Evolutionary conservation across 768 basidiomycete genomes (phyloP).

Genomic region (Amanita muscaria): DNA sequence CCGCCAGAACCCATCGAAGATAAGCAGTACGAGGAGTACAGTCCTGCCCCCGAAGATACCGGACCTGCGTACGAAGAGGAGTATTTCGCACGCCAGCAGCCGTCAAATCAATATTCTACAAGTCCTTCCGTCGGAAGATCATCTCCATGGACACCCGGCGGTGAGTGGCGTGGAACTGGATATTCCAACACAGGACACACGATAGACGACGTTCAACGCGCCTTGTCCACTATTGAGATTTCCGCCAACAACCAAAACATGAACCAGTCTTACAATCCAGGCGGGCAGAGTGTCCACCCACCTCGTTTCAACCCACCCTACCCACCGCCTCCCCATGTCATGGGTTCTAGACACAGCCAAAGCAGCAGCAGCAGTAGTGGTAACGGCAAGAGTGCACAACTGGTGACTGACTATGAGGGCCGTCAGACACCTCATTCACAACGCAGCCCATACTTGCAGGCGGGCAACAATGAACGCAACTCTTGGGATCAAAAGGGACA

Average conservation of each 20-base stretch:
- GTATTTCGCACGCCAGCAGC: conserved; percentile 36
- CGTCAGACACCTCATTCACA: conserved; percentile 50
- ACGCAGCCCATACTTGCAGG: conserved; percentile 30
- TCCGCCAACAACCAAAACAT: conserved; percentile 26
- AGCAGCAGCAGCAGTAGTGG: conserved; percentile 25
- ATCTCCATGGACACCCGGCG: conserved; percentile 57
- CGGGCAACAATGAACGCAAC: conserved; percentile 13
- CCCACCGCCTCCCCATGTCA: conserved; percentile 38
- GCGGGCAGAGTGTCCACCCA: conserved; percentile 50
- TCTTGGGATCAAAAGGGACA: conserved; percentile 66
- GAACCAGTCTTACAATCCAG: conserved; percentile 27
- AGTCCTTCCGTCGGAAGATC: conserved; percentile 48
- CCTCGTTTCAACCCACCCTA: conserved; percentile 58
- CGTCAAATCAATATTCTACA: conserved; percentile 37
- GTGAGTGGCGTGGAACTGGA: conserved; percentile 47
- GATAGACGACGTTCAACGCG: conserved; percentile 73
- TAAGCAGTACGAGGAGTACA: conserved; percentile 42
- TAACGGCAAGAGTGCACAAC: conserved; percentile 38
- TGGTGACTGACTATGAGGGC: conserved; percentile 57
- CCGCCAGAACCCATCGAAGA: conserved; percentile 34
- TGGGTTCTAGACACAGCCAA: conserved; percentile 29
- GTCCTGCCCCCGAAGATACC: conserved; percentile 39
- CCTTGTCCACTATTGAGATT: conserved; percentile 62
- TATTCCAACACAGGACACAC: conserved; percentile 24
- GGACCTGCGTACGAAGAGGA: conserved; percentile 39